Conservation (phyloP, 768 basidiomycete genomes). For the Lactarius indigo region DNA sequence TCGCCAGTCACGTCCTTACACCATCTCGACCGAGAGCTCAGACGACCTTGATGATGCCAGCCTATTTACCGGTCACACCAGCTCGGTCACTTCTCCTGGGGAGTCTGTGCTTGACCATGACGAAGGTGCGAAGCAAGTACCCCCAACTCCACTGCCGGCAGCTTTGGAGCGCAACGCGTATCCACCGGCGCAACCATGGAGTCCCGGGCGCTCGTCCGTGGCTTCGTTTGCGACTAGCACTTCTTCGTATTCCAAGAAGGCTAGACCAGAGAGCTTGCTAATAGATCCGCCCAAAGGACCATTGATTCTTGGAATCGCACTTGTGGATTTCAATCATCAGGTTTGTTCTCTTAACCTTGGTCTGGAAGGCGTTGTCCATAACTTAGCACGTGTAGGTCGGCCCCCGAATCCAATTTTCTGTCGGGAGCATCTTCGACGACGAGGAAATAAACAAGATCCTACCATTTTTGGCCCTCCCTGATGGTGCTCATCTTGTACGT, state of each 20-base stretch:
- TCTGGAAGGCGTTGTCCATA: constrained; percentile 1
- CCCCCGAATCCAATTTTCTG: constrained; percentile 82
- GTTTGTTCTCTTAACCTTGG: constrained; percentile 42
- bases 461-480: constrained; percentile 94
- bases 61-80: constrained; percentile 12
- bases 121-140: constrained; percentile 8
- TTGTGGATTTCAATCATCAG: constrained; percentile 95
- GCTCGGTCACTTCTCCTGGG: constrained; percentile 18
- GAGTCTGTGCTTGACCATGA: neutral
- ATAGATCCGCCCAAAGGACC: constrained; percentile 57
- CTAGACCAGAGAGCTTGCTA: constrained; percentile 75
- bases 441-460: constrained; percentile 82
- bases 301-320: constrained; percentile 78
- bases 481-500: constrained; percentile 91
- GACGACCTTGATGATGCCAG: constrained; percentile 17
- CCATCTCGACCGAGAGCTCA: constrained; percentile 27
- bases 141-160: constrained; percentile 11
- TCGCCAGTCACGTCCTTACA: constrained; percentile 45
- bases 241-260: constrained; percentile 56
- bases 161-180: constrained; percentile 40
- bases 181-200: constrained; percentile 52
- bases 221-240: constrained; percentile 56
- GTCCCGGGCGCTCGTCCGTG: constrained; percentile 47
- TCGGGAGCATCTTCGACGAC: constrained; percentile 77
- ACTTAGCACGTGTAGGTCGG: constrained; percentile 58